A percentile compares a stretch with the other conserved stretches of the same genome.
These are phyloP conservation scores for Lipomyces mesembrius DNA, from an alignment of 805 yeast genomes.

Conservation along the genomic window DNA sequence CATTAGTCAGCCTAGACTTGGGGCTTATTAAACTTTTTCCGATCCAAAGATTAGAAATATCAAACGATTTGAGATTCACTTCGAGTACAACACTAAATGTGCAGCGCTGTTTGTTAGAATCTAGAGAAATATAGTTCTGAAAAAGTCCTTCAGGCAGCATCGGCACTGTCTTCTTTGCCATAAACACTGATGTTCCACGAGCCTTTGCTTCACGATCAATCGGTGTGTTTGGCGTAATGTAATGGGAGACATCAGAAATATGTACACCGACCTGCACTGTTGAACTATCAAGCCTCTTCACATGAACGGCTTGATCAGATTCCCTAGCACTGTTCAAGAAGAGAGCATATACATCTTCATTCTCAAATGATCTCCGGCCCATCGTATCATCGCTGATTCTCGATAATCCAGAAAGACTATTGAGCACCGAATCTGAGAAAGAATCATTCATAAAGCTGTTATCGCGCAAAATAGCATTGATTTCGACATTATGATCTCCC, in stretches of 20 bases:
- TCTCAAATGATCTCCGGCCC: constrained; percentile 58
- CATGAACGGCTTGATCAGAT: constrained; percentile 77
- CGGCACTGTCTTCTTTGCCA: constrained; percentile 74
- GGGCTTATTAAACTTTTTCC: constrained; percentile 74
- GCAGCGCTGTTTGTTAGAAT: constrained; percentile 61
- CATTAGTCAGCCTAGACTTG: constrained; percentile 59
- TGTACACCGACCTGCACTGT: constrained; percentile 85
- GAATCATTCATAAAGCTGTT: constrained; percentile 51
- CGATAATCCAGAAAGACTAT: constrained; percentile 17
- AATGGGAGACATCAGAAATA: constrained; percentile 76
- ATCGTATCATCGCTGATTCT: constrained; percentile 34
- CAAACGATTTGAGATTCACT: constrained; percentile 71
- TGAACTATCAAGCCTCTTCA: constrained; percentile 62
- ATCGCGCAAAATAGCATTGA: constrained; percentile 84
- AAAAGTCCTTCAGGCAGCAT: constrained; percentile 71
- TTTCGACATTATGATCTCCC: constrained; percentile 75
- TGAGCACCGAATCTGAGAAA: constrained; percentile 50
- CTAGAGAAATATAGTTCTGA: constrained; percentile 60
- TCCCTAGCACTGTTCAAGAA: constrained; percentile 61
- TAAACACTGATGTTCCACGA: constrained; percentile 84
- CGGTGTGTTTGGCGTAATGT: constrained; percentile 69
- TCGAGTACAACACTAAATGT: constrained; percentile 80
- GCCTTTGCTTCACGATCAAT: constrained; percentile 89
- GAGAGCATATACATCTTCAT: constrained; percentile 66
- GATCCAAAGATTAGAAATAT: constrained; percentile 75